Evolutionary conservation across 257 asterid genomes (phyloP).

Genomic region (Petunia axillaris): DNA sequence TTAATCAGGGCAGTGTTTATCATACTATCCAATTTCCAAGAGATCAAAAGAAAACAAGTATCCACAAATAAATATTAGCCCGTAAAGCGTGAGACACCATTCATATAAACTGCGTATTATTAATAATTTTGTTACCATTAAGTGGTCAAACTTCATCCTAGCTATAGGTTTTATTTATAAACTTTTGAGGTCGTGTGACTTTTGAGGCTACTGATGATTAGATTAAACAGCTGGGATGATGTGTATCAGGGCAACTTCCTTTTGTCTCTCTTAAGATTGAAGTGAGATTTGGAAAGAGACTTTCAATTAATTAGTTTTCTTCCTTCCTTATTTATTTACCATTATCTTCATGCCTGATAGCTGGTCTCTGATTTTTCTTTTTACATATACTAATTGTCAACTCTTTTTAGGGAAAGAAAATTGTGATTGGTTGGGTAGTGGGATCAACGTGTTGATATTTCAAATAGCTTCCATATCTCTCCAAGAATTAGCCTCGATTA

Average conservation of each 20-base stretch:
- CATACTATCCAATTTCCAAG: too few relatives aligned
- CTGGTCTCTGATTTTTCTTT: neutral
- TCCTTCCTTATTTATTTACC: neutral
- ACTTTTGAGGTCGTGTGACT: too few relatives aligned
- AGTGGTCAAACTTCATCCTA: too few relatives aligned
- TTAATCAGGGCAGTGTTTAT: too few relatives aligned
- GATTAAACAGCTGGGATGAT: neutral
- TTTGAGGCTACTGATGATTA: neutral
- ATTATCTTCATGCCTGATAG: neutral
- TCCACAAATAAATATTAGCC: too few relatives aligned
- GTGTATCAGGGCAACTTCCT: neutral
- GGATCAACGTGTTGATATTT: neutral
- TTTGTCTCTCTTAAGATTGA: neutral
- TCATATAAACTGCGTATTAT: too few relatives aligned
- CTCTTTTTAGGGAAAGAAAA: neutral
- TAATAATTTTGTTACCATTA: too few relatives aligned
- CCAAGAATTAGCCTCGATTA: neutral
- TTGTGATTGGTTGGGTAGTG: neutral
- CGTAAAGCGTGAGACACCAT: too few relatives aligned
- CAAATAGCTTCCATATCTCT: neutral
- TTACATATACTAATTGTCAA: neutral
- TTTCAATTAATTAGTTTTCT: neutral
- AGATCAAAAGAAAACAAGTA: too few relatives aligned
- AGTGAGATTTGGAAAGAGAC: neutral
- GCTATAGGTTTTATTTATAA: too few relatives aligned